These are phyloP conservation scores for Zostera marina DNA, from an alignment of 116 monocot species.

Conservation along the genomic window DNA sequence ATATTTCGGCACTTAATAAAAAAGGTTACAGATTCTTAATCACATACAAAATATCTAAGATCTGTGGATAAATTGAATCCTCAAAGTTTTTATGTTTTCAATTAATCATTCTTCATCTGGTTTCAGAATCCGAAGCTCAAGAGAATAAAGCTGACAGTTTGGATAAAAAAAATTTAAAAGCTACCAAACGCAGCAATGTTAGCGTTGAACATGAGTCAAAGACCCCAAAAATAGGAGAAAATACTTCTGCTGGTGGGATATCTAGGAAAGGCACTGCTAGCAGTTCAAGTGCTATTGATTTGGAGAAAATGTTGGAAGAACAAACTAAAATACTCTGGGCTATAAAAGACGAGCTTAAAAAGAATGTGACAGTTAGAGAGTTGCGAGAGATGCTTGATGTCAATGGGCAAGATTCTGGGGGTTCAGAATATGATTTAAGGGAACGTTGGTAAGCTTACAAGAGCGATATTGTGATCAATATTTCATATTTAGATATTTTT, in stretches of 20 bases:
- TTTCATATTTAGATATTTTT: not conserved
- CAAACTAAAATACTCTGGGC: conserved; percentile 68
- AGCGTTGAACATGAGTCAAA: conserved; percentile 25
- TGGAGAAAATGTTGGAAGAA: conserved; percentile 54
- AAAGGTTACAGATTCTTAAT: conserved; percentile 17
- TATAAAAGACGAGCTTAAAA: conserved; percentile 91
- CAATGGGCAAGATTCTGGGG: conserved; percentile 75
- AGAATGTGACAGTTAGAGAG: conserved; percentile 41
- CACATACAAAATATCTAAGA: not conserved
- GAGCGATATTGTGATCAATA: not conserved
- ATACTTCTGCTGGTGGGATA: conserved; percentile 4
- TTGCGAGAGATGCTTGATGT: conserved; percentile 75
- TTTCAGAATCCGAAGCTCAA: conserved; percentile 6
- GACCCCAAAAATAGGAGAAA: conserved; percentile 20
- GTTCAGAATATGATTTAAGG: conserved; percentile 82
- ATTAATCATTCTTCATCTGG: not conserved
- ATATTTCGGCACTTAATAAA: conserved; percentile 11
- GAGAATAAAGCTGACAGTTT: conserved; percentile 9
- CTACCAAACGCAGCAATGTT: conserved; percentile 47
- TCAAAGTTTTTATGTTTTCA: not conserved
- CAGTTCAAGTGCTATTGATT: conserved; percentile 5
- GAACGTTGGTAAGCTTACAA: conserved; percentile 60
- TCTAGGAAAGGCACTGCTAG: not conserved
- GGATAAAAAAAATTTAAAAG: conserved; percentile 24
- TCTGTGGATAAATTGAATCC: not conserved